A percentile compares a stretch with the other conserved stretches of the same genome.
Evolutionary conservation across 352 stramenopile species (phyloP).

Genomic region (Phytopythium vexans): DNA sequence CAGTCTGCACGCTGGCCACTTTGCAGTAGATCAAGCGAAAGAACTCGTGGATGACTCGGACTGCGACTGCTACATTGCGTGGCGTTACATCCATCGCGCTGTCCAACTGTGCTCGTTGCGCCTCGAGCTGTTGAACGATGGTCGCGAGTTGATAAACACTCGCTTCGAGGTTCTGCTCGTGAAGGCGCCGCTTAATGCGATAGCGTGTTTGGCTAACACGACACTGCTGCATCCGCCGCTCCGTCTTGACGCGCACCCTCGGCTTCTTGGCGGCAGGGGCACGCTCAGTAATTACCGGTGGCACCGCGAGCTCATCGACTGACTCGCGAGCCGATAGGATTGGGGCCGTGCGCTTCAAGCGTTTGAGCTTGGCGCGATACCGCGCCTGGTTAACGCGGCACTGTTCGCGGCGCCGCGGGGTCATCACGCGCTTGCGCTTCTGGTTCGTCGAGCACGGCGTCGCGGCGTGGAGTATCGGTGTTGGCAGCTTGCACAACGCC

Average conservation of each 20-base stretch:
- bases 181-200: constrained; percentile 18
- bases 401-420: constrained; percentile 34
- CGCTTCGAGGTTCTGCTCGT: constrained; percentile 11
- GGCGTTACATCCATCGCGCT: too few relatives aligned
- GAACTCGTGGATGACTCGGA: too few relatives aligned
- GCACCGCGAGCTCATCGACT: neutral
- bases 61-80: too few relatives aligned
- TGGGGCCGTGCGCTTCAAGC: too few relatives aligned
- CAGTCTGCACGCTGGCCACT: too few relatives aligned
- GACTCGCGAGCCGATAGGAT: too few relatives aligned
- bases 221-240: constrained; percentile 27
- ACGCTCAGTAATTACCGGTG: too few relatives aligned
- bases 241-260: constrained; percentile 13
- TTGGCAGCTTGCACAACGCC: too few relatives aligned
- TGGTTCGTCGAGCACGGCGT: neutral
- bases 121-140: constrained; percentile 18
- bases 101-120: constrained; percentile 10
- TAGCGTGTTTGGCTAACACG: constrained; percentile 29
- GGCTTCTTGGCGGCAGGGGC: neutral
- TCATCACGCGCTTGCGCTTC: constrained; percentile 43
- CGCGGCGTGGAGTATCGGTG: too few relatives aligned
- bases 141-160: constrained; percentile 12
- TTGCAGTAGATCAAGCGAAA: too few relatives aligned
- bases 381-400: constrained; percentile 43
- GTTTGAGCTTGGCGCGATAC: constrained; percentile 34